phyloP scores from a whole-genome alignment of 805 yeast species.

The Kluyveromyces dobzhanskii region DNA sequence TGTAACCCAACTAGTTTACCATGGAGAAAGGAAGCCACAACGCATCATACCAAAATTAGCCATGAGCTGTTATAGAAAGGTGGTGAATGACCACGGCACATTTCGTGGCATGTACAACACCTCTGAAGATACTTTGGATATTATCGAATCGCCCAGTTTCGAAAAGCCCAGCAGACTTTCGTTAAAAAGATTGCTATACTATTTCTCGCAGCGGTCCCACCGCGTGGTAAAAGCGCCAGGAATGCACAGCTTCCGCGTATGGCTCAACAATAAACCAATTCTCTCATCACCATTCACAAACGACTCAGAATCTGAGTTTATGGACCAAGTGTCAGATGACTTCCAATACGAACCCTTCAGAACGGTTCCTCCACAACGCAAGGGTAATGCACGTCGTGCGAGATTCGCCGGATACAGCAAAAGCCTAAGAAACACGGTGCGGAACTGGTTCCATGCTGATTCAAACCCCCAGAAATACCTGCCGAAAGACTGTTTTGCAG shows the following conservation, averaged over 20 bases:
- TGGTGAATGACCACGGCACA: constrained; percentile 3
- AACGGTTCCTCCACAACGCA: too few relatives aligned
- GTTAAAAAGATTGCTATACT: background rate
- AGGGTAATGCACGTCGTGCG: too few relatives aligned
- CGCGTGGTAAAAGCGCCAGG: background rate
- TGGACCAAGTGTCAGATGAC: background rate
- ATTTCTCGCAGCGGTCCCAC: background rate
- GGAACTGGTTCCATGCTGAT: background rate
- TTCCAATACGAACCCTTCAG: background rate
- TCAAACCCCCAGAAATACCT: too few relatives aligned
- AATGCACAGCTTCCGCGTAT: background rate
- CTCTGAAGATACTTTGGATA: constrained; percentile 3
- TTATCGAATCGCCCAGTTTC: constrained; percentile 2
- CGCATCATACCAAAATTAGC: background rate
- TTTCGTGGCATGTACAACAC: constrained; percentile 1
- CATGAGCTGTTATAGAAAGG: constrained; percentile 1
- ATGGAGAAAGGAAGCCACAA: too few relatives aligned
- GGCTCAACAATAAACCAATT: constrained; percentile 3
- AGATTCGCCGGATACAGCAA: background rate
- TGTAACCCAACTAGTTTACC: too few relatives aligned
- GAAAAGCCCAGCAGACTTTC: background rate
- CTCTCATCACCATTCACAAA: background rate
- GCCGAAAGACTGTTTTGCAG: too few relatives aligned
- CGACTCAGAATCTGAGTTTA: background rate
- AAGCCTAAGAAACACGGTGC: background rate